Evolutionary conservation across 2,329 filamentous ascomycete genomes (phyloP).

Genomic region (Decorospora gaudefroyi): DNA sequence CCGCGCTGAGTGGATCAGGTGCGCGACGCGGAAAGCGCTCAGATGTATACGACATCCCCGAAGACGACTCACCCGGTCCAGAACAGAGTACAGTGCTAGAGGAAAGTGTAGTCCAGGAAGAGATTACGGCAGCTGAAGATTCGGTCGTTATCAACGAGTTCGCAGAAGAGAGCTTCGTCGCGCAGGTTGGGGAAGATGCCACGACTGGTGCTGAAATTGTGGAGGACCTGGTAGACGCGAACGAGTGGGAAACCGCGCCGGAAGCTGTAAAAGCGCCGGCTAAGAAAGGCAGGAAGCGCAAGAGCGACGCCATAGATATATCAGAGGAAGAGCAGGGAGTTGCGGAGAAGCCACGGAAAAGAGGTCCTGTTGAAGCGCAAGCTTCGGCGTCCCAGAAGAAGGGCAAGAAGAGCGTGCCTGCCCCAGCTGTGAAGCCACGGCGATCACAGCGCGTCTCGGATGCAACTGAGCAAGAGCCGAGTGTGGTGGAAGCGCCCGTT

Average conservation of each 20-base stretch:
- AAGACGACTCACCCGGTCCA: slow-evolving; percentile 37
- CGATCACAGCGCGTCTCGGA: slow-evolving; percentile 39
- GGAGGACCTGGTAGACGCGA: slow-evolving; percentile 28
- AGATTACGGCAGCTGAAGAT: slow-evolving; percentile 35
- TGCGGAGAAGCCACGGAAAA: slow-evolving; percentile 25
- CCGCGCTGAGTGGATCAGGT: slow-evolving; percentile 42
- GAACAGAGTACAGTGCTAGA: slow-evolving; percentile 35
- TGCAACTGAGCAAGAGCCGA: slow-evolving; percentile 36
- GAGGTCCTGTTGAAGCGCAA: slow-evolving; percentile 17
- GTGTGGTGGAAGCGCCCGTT: slow-evolving; percentile 28
- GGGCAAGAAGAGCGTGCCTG: slow-evolving; percentile 25
- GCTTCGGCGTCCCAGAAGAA: slow-evolving; percentile 24
- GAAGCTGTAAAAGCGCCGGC: slow-evolving; percentile 32
- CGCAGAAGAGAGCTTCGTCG: slow-evolving; percentile 38
- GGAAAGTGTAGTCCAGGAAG: slow-evolving; percentile 42
- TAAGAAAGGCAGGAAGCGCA: slow-evolving; percentile 39
- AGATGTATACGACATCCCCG: slow-evolving; percentile 41
- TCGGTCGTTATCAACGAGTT: slow-evolving; percentile 25
- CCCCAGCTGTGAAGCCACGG: slow-evolving; percentile 22
- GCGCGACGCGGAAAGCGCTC: slow-evolving; percentile 38
- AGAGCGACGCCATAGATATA: slow-evolving; percentile 30
- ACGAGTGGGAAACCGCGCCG: slow-evolving; percentile 36
- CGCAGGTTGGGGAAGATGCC: slow-evolving; percentile 37
- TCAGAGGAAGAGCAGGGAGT: slow-evolving; percentile 23
- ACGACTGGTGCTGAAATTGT: slow-evolving; percentile 23